Evolutionary conservation across 1,284 basidiomycete species (phyloP).

Genomic region (Hymenochaete sp.): DNA sequence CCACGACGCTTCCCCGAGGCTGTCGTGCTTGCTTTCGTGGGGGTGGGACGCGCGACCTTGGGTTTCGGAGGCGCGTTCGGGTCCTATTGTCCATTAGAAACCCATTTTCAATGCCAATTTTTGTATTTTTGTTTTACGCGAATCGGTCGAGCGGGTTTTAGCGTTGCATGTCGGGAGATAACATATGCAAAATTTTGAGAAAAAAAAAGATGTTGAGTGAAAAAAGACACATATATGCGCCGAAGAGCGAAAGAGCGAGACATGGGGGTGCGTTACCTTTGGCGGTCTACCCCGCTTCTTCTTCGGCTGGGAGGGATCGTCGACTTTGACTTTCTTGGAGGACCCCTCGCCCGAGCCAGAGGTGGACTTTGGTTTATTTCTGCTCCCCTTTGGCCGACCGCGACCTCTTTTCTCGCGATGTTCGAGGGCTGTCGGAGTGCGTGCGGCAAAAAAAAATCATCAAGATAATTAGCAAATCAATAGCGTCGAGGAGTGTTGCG

Average conservation of each 20-base stretch:
- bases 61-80: conserved; percentile 34
- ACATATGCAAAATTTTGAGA: background rate
- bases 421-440: conserved; percentile 21
- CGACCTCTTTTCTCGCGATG: conserved; percentile 54
- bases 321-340: conserved; percentile 31
- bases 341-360: conserved; percentile 26
- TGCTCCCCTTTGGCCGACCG: conserved; percentile 73
- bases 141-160: no score
- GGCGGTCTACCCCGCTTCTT: conserved; percentile 60
- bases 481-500: no score
- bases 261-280: conserved; percentile 40
- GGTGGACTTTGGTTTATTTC: conserved; percentile 63
- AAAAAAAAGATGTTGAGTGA: background rate
- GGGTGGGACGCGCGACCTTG: no score
- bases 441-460: no score
- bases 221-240: background rate
- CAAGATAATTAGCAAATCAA: no score
- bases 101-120: conserved; percentile 1
- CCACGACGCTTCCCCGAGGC: conserved; percentile 43
- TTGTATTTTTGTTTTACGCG: no score
- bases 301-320: conserved; percentile 39
- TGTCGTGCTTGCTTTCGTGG: no score
- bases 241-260: background rate
- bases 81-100: conserved; percentile 46
- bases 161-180: no score